Evolutionary conservation across 2,329 filamentous ascomycete genomes (phyloP).

Genomic region (Aspergillus aculeatinus): DNA sequence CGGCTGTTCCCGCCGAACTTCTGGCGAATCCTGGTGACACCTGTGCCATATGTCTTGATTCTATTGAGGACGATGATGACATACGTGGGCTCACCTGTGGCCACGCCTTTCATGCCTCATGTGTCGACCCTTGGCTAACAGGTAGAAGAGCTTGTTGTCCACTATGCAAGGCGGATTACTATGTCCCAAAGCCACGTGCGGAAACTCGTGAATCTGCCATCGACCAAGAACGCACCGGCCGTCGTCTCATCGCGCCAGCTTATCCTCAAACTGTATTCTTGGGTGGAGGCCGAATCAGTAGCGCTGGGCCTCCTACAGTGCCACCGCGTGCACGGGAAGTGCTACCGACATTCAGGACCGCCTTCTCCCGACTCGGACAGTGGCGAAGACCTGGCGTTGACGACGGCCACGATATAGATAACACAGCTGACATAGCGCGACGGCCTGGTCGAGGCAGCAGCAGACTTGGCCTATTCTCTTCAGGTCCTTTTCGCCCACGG

Average conservation of each 20-base stretch:
- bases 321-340: conserved; percentile 36
- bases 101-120: conserved; percentile 96
- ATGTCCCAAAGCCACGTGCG: conserved; percentile 83
- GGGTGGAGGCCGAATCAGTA: conserved; percentile 32
- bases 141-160: conserved; percentile 92
- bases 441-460: neutral
- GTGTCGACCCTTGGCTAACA: conserved; percentile 95
- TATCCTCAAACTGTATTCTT: conserved; percentile 38
- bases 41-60: conserved; percentile 95
- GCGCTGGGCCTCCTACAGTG: conserved; percentile 35
- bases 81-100: conserved; percentile 91
- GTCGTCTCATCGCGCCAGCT: conserved; percentile 26
- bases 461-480: neutral
- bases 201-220: conserved; percentile 44
- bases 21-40: conserved; percentile 81
- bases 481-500: neutral
- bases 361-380: conserved; percentile 1
- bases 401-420: neutral
- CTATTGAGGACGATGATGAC: conserved; percentile 91
- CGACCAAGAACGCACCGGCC: conserved; percentile 33
- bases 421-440: neutral
- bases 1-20: conserved; percentile 77
- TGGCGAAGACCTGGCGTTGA: conserved; percentile 4
- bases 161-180: conserved; percentile 97
- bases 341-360: conserved; percentile 13